Conservation (phyloP, 371 early-diverging fungal genomes). For the Rhizoclosmatium hyalinum region DNA sequence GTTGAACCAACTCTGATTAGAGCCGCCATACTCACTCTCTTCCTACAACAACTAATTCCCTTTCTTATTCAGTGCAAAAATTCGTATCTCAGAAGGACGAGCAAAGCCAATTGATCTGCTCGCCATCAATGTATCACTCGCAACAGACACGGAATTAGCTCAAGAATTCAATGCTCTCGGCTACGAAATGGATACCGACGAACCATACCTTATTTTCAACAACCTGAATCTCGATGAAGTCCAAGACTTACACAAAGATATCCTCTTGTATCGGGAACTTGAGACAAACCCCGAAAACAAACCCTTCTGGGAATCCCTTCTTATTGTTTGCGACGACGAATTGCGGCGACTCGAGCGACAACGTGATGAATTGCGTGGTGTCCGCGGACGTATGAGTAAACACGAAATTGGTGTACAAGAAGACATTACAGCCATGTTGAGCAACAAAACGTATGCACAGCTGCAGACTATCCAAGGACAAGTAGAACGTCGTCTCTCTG, state of each 20-base stretch:
- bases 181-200: slow-evolving; percentile 82
- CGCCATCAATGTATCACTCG: slow-evolving; percentile 85
- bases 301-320: slow-evolving; percentile 86
- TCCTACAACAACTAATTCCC: neutral
- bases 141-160: slow-evolving; percentile 64
- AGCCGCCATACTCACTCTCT: neutral
- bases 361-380: neutral
- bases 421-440: slow-evolving; percentile 75
- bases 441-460: slow-evolving; percentile 76
- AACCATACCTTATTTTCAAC: slow-evolving; percentile 85
- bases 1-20: neutral
- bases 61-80: slow-evolving; percentile 67
- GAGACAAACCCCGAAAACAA: slow-evolving; percentile 77
- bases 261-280: slow-evolving; percentile 81
- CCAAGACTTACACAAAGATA: slow-evolving; percentile 81
- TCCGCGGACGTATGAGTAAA: neutral
- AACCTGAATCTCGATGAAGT: slow-evolving; percentile 71
- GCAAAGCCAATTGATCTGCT: slow-evolving; percentile 93
- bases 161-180: slow-evolving; percentile 75
- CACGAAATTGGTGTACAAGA: slow-evolving; percentile 35
- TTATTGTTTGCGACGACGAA: slow-evolving; percentile 80
- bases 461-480: slow-evolving; percentile 74
- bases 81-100: slow-evolving; percentile 84
- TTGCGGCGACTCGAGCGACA: slow-evolving; percentile 35
- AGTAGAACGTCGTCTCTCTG: slow-evolving; percentile 71